Conservation (phyloP, 2,329 filamentous ascomycete genomes). For the Cadophora gregata region DNA sequence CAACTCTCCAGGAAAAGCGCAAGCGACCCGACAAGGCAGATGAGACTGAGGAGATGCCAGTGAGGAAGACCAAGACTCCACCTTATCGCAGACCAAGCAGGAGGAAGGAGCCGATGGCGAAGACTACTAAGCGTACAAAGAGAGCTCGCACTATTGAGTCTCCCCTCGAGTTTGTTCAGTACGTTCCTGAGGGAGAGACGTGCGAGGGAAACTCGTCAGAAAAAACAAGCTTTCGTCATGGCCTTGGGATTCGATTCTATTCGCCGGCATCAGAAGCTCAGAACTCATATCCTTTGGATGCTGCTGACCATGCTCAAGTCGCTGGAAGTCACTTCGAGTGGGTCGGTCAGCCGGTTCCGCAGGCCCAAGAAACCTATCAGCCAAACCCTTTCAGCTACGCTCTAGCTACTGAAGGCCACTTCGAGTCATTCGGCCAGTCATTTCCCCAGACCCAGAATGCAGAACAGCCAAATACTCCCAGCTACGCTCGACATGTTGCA, state of each 20-base stretch:
- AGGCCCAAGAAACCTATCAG: neutral
- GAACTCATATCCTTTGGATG: neutral
- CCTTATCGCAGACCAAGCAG: constrained; percentile 11
- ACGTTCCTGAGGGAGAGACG: neutral
- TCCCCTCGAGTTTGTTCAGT: neutral
- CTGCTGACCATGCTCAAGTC: neutral
- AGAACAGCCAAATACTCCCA: neutral
- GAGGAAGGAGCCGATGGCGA: neutral
- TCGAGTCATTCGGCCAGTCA: neutral
- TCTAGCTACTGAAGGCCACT: neutral
- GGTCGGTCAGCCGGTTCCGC: neutral
- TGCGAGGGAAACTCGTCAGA: neutral
- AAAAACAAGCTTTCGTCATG: neutral
- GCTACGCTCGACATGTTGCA: neutral
- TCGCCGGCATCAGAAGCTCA: too few species aligned
- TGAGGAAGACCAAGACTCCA: neutral
- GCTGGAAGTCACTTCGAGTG: neutral
- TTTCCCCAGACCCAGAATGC: neutral
- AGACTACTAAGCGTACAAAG: neutral
- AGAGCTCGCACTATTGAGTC: neutral
- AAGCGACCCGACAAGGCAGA: neutral
- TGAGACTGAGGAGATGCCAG: neutral
- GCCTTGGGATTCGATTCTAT: neutral
- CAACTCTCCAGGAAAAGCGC: constrained; percentile 1
- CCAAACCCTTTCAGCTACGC: neutral